These are phyloP conservation scores for Castanea mollissima DNA, from an alignment of 306 rosid genomes.

Conservation along the genomic window DNA sequence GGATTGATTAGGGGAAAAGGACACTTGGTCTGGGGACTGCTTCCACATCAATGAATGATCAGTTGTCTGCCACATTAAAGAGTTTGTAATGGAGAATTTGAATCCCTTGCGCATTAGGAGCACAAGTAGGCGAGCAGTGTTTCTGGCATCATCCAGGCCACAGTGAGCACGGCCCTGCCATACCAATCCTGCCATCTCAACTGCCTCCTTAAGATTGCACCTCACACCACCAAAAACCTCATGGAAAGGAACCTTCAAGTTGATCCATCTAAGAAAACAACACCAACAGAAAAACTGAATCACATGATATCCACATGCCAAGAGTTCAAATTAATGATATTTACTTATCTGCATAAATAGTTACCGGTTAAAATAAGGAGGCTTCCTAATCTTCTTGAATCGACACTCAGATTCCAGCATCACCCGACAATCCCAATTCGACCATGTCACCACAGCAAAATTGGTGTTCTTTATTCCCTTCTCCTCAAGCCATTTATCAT, in stretches of 20 bases:
- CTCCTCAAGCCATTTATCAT: slow-evolving; percentile 96
- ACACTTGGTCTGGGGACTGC: slow-evolving; percentile 49
- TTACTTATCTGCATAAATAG: slow-evolving; percentile 14
- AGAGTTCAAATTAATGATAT: slow-evolving; percentile 1
- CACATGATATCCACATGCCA: slow-evolving; percentile 12
- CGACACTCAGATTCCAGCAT: slow-evolving; percentile 96
- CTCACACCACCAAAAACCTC: slow-evolving; percentile 79
- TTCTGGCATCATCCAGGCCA: slow-evolving; percentile 92
- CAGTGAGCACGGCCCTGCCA: slow-evolving; percentile 98
- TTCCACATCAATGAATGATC: slow-evolving; percentile 56
- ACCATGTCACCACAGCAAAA: slow-evolving; percentile 97
- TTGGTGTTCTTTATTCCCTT: slow-evolving; percentile 81
- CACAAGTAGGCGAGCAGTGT: slow-evolving; percentile 76
- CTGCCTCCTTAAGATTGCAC: slow-evolving; percentile 93
- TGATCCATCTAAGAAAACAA: slow-evolving; percentile 72
- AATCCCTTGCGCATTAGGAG: slow-evolving; percentile 78
- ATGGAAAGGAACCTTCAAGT: slow-evolving; percentile 72
- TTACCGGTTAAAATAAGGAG: slow-evolving; percentile 90
- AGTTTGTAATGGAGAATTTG: slow-evolving; percentile 70
- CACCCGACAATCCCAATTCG: slow-evolving; percentile 92
- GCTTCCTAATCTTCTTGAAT: slow-evolving; percentile 85
- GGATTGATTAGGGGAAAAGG: slow-evolving; percentile 42
- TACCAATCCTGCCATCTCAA: slow-evolving; percentile 75
- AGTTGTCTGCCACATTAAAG: slow-evolving; percentile 60
- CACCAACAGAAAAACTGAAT: slow-evolving; percentile 28